phyloP scores from a whole-genome alignment of 495 filamentous ascomycete genomes.

The Aspergillus coremiiformis region DNA sequence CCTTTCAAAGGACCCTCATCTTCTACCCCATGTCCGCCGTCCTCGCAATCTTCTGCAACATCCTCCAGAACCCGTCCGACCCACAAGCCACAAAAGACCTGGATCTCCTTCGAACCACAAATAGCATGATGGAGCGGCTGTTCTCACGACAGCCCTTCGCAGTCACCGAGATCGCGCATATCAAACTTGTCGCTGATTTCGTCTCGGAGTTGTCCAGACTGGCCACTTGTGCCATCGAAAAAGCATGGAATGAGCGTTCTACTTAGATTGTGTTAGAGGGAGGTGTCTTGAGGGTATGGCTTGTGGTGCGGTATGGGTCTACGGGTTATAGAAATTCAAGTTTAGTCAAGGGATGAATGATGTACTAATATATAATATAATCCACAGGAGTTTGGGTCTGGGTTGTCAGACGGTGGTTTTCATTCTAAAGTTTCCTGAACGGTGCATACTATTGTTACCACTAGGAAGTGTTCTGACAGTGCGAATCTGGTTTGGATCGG shows the following conservation, averaged over 20 bases:
- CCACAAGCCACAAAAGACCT: slow-evolving; percentile 40
- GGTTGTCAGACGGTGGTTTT: too few relatives aligned
- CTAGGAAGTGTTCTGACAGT: too few relatives aligned
- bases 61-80: slow-evolving; percentile 41
- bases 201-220: slow-evolving; percentile 39
- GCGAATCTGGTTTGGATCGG: too few relatives aligned
- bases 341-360: neutral
- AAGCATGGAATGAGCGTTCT: slow-evolving; percentile 29
- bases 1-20: slow-evolving; percentile 31
- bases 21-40: slow-evolving; percentile 49
- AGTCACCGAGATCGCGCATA: slow-evolving; percentile 36
- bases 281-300: neutral
- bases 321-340: neutral
- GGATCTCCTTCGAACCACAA: slow-evolving; percentile 32
- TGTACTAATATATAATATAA: too few relatives aligned
- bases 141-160: slow-evolving; percentile 32
- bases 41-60: slow-evolving; percentile 44
- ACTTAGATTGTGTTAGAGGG: neutral
- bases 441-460: too few relatives aligned
- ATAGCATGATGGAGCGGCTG: slow-evolving; percentile 36
- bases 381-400: too few relatives aligned
- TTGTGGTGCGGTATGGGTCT: neutral
- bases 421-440: too few relatives aligned
- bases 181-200: slow-evolving; percentile 43
- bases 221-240: slow-evolving; percentile 37